Evolutionary conservation across 345 rosid species (phyloP).

Genomic region (Cardiospermum halicacabum): DNA sequence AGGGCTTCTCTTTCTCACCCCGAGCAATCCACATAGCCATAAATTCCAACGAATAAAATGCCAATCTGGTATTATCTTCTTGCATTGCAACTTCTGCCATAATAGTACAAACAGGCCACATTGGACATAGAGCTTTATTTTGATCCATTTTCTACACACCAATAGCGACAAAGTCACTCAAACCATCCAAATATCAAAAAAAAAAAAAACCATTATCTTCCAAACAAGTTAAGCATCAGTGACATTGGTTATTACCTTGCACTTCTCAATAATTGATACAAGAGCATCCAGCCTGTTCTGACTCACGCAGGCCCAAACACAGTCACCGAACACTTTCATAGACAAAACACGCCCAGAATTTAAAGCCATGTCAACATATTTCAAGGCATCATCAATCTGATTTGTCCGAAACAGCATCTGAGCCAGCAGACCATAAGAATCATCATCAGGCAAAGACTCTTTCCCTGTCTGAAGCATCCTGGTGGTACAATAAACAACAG

Average conservation of each 20-base stretch:
- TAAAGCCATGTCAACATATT: constrained; percentile 50
- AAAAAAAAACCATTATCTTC: neutral
- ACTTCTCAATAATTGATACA: constrained; percentile 74
- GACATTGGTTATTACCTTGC: constrained; percentile 59
- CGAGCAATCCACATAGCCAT: constrained; percentile 75
- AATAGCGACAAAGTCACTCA: constrained; percentile 20
- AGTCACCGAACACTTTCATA: constrained; percentile 43
- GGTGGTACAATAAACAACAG: constrained; percentile 20
- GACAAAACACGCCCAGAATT: constrained; percentile 61
- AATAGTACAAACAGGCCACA: constrained; percentile 60
- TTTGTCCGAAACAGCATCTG: constrained; percentile 43
- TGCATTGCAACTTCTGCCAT: constrained; percentile 71
- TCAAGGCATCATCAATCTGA: constrained; percentile 63
- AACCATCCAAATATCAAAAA: constrained; percentile 8
- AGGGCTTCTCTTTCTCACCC: constrained; percentile 67
- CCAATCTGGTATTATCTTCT: constrained; percentile 73
- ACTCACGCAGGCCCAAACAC: constrained; percentile 51
- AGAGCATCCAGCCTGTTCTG: constrained; percentile 55
- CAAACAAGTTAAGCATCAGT: constrained; percentile 5
- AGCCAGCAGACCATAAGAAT: constrained; percentile 65
- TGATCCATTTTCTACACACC: constrained; percentile 58
- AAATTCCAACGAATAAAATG: constrained; percentile 75
- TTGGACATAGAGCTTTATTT: constrained; percentile 80
- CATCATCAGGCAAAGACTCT: constrained; percentile 83
- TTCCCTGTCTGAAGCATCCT: constrained; percentile 82